Conservation (phyloP, 805 yeast species). For the Metschnikowia anglica region DNA sequence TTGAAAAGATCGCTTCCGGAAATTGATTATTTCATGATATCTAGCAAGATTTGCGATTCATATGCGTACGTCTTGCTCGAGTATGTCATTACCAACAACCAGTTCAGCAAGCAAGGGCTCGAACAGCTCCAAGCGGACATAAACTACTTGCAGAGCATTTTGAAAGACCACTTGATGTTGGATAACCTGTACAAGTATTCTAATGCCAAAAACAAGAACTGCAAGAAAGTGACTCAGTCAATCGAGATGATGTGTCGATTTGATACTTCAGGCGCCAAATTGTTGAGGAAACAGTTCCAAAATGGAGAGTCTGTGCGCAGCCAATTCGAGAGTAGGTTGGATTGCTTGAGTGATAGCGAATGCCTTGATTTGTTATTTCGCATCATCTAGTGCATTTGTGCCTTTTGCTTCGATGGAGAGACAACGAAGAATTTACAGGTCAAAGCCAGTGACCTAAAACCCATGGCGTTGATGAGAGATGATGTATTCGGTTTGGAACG, state of each 20-base stretch:
- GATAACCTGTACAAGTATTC: conserved; percentile 16
- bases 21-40: conserved; percentile 32
- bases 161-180: conserved; percentile 24
- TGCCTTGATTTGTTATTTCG: conserved; percentile 26
- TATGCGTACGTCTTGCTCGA: conserved; percentile 33
- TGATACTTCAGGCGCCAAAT: conserved; percentile 24
- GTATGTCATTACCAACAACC: conserved; percentile 40
- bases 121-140: conserved; percentile 35
- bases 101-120: conserved; percentile 33
- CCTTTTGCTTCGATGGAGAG: neutral
- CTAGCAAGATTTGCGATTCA: conserved; percentile 29
- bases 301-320: conserved; percentile 22
- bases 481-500: too few relatives aligned
- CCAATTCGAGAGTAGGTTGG: conserved; percentile 22
- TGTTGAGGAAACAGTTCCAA: conserved; percentile 17
- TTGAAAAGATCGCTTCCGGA: conserved; percentile 26
- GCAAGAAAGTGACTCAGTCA: conserved; percentile 29
- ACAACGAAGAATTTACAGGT: too few relatives aligned
- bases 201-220: conserved; percentile 26
- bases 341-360: conserved; percentile 24
- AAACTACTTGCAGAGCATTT: conserved; percentile 19
- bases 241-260: conserved; percentile 29
- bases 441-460: neutral
- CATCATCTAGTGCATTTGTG: conserved; percentile 14
- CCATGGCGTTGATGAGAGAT: too few relatives aligned